Conservation (phyloP, 371 early-diverging fungal species). For the Basidiobolus meristosporus region DNA sequence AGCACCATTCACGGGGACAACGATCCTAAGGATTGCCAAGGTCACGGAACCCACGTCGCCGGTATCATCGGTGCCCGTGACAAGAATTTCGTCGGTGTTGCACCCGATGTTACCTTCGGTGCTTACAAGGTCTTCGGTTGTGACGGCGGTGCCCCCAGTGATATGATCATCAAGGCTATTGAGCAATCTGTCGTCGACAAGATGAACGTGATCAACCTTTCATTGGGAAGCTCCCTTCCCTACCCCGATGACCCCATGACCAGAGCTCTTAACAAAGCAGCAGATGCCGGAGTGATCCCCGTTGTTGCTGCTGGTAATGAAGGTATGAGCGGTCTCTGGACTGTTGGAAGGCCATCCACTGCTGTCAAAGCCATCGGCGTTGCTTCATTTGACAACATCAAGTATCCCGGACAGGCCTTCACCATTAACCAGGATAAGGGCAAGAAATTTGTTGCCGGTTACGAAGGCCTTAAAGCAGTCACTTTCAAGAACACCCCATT, state of each 20-base stretch:
- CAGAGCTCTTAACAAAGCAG: constrained; percentile 15
- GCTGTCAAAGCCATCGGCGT: constrained; percentile 6
- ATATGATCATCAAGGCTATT: constrained; percentile 15
- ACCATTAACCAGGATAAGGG: too few relatives aligned
- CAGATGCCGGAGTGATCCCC: constrained; percentile 17
- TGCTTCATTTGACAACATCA: constrained; percentile 4
- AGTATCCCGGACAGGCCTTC: constrained; percentile 6
- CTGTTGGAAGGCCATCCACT: constrained; percentile 34
- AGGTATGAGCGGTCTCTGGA: constrained; percentile 39
- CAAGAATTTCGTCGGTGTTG: constrained; percentile 33
- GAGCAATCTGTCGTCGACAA: constrained; percentile 28
- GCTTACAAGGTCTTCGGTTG: constrained; percentile 42
- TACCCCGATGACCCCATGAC: constrained; percentile 9
- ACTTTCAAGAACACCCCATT: not conserved
- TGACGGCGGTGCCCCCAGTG: constrained; percentile 7
- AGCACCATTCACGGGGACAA: constrained; percentile 24
- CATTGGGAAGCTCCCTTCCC: constrained; percentile 15
- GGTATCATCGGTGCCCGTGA: constrained; percentile 27
- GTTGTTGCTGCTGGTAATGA: constrained; percentile 51
- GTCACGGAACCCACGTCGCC: too few relatives aligned
- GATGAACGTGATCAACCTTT: constrained; percentile 41
- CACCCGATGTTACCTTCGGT: constrained; percentile 31
- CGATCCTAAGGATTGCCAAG: constrained; percentile 39
- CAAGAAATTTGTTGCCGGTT: constrained; percentile 3
- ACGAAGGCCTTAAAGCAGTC: constrained; percentile 3